These are phyloP conservation scores for Picochlorum sp. DNA, from an alignment of 139 green algal genomes.

Conservation along the genomic window DNA sequence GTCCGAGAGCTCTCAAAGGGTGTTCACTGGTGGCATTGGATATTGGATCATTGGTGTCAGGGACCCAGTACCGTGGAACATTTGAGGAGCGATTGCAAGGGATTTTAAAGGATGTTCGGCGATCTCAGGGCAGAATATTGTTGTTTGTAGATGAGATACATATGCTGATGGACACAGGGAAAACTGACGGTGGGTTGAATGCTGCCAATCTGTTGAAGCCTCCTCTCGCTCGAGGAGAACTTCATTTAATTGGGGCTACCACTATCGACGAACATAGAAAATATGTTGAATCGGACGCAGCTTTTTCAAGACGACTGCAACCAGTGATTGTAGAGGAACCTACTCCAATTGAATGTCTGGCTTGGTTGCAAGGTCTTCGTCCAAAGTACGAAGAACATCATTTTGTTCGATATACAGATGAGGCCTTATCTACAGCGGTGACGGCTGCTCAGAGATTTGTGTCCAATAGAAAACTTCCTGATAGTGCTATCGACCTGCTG, in stretches of 20 bases:
- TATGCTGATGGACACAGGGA: conserved; percentile 37
- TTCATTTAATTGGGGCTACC: conserved; percentile 77
- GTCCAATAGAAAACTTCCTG: conserved; percentile 51
- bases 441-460: conserved; percentile 55
- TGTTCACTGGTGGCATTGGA: conserved; percentile 72
- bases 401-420: conserved; percentile 53
- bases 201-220: conserved; percentile 82
- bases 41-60: conserved; percentile 75
- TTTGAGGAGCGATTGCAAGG: conserved; percentile 32
- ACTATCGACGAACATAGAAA: conserved; percentile 82
- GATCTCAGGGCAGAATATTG: conserved; percentile 39
- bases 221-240: conserved; percentile 55
- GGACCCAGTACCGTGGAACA: conserved; percentile 68
- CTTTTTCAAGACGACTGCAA: conserved; percentile 77
- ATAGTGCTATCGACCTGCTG: conserved; percentile 76
- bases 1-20: conserved; percentile 33
- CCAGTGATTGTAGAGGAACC: conserved; percentile 73
- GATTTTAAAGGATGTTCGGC: conserved; percentile 49
- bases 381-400: conserved; percentile 79
- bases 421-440: conserved; percentile 60
- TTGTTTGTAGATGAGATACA: conserved; percentile 75
- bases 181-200: conserved; percentile 14
- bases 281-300: conserved; percentile 83
- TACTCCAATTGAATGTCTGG: conserved; percentile 45
- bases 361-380: conserved; percentile 62